phyloP scores from a whole-genome alignment of 768 basidiomycete genomes.

The Coprinopsis strossmayeri region DNA sequence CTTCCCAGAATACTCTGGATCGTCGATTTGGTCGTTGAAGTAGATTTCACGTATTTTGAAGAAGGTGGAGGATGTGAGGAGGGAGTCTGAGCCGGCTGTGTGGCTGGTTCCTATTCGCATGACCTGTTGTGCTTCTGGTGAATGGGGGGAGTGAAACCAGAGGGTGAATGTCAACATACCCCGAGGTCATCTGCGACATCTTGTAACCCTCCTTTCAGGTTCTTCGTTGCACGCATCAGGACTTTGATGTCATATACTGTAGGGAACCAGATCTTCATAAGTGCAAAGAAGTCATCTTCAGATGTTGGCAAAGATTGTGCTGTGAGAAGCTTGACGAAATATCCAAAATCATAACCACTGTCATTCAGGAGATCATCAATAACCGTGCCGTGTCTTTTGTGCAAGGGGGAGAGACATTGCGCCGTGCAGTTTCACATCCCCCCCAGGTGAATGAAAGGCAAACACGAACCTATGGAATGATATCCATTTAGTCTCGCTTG shows the following conservation, averaged over 20 bases:
- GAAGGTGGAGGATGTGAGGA: constrained; percentile 89
- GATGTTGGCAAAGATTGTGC: constrained; percentile 79
- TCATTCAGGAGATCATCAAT: no score
- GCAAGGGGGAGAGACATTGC: no score
- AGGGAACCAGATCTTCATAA: constrained; percentile 89
- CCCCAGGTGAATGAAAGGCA: background rate
- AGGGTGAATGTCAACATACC: constrained; percentile 40
- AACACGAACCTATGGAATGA: constrained; percentile 91
- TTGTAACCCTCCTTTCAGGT: constrained; percentile 84
- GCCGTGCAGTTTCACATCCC: no score
- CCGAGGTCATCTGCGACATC: constrained; percentile 95
- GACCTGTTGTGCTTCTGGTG: no score
- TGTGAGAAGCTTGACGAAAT: constrained; percentile 91
- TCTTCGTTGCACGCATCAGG: constrained; percentile 84
- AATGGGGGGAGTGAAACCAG: no score
- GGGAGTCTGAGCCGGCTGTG: constrained; percentile 96
- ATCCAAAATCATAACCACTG: constrained; percentile 99
- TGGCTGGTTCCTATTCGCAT: constrained; percentile 86
- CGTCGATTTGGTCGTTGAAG: constrained; percentile 87
- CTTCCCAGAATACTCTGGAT: constrained; percentile 74
- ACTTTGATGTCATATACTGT: constrained; percentile 97
- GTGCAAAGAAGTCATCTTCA: constrained; percentile 87
- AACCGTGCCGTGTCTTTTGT: no score
- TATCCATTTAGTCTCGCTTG: constrained; percentile 90
- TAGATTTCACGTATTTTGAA: constrained; percentile 94